Base-by-base conservation (phyloP, 441 rosid species). In the Dalechampia spathulata region DNA sequence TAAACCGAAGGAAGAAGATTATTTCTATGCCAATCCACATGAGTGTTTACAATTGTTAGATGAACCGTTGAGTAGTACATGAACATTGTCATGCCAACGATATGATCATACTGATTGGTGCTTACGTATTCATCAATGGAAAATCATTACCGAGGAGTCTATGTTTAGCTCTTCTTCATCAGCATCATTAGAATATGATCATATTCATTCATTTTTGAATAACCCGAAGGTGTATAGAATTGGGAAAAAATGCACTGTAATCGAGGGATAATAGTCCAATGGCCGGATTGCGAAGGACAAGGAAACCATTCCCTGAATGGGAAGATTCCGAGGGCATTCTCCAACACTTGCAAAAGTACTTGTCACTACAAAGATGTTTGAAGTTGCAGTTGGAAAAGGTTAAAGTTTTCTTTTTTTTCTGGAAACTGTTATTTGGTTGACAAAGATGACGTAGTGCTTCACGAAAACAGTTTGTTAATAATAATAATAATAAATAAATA, bases 1-100 rank as follows among this genome's bases (percentile, higher is more conserved):
- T 52, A 76, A 66, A 58, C 96, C 96, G 0, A 88, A 85, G 50
- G 96, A 85, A 64, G 96, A 88, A 70, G 94, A 88, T 56, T 85
- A 79, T 68, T 88, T 85, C 76, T 88, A 81, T 61, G 83, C 96
- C 47, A 87, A 87, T 55, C 93, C 96, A 12, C 75, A 79, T 19
- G 96, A 87, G 62, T 87, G 96, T 16, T 61, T 61, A 58, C 58
- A 61, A 38, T 75, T 82, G 67, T 75, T 77, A 62, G 90, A 87
- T 74, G 90, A 81, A 74, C 82, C 85, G 55, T 58, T 59, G 67
- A 62, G 67, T 55, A 82, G 69, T 51, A 62, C 76, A 66, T 79
- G 83, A 82, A 36, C 59, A 44, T 63, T 52, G 48, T 49, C 71
- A 59, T 70, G 56, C 61, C 49, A 60, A 37, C 45, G 20, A 63